Conservation (phyloP, 345 rosid species). For the Linum lewisii region DNA sequence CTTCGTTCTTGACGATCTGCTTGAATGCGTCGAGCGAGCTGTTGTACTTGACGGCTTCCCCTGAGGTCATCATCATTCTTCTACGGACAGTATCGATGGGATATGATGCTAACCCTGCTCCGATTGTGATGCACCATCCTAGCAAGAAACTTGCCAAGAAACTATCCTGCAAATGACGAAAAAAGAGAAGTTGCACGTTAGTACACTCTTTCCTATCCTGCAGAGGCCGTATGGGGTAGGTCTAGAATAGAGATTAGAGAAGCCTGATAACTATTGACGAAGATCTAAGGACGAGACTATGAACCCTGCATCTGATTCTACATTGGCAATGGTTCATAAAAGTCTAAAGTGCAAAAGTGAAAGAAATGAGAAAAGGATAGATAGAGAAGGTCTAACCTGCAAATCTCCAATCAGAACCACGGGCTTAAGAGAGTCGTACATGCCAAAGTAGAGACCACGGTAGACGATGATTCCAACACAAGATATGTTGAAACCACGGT, state of each 20-base stretch:
- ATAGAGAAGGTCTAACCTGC: neutral
- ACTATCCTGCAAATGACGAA: neutral
- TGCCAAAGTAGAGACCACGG: slow-evolving; percentile 3
- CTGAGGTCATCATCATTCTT: slow-evolving; percentile 8
- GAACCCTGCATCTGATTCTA: no score
- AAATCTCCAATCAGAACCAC: slow-evolving; percentile 2
- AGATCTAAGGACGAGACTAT: no score
- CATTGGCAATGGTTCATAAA: no score
- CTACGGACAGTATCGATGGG: slow-evolving; percentile 3
- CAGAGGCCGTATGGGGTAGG: neutral
- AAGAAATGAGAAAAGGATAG: neutral
- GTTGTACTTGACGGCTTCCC: slow-evolving; percentile 1
- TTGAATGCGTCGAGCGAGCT: slow-evolving; percentile 4
- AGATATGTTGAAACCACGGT: slow-evolving; percentile 4
- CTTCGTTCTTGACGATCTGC: slow-evolving; percentile 21
- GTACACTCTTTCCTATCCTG: neutral
- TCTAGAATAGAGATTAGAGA: no score
- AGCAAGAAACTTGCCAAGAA: neutral
- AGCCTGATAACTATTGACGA: no score
- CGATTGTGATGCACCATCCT: neutral
- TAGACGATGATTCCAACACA: neutral
- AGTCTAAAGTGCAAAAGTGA: neutral
- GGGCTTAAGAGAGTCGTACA: slow-evolving; percentile 5
- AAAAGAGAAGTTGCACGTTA: neutral
- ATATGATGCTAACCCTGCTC: neutral